Percentiles rank a stretch among this genome's conserved stretches.
phyloP scores from a whole-genome alignment of 2,329 filamentous ascomycete species.

The Penicillium capsulatum region DNA sequence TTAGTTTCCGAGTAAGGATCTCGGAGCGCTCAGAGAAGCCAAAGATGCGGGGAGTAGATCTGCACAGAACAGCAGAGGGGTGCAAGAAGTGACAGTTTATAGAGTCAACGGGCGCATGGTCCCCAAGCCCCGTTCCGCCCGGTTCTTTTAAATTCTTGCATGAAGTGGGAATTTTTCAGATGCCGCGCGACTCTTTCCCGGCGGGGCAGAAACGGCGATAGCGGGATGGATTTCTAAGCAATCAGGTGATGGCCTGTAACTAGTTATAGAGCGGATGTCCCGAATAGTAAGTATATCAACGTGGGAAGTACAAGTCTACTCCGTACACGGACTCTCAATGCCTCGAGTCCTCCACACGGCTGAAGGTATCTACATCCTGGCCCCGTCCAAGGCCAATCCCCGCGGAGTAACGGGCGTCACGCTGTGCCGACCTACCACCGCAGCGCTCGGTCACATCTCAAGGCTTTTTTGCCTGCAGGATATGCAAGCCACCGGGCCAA shows the following conservation, averaged over 20 bases:
- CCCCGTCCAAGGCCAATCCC: slow-evolving; percentile 2
- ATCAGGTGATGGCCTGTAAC: slow-evolving; percentile 20
- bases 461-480: background rate
- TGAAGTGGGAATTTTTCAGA: slow-evolving; percentile 19
- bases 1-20: background rate
- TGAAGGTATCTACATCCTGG: slow-evolving; percentile 1
- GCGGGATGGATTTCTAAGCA: slow-evolving; percentile 23
- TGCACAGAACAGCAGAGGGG: background rate
- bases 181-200: slow-evolving; percentile 8
- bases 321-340: too few relatives aligned
- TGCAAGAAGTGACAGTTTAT: background rate
- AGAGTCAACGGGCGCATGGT: slow-evolving; percentile 13
- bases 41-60: slow-evolving; percentile 1
- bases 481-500: background rate
- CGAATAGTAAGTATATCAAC: background rate
- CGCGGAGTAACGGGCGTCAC: slow-evolving; percentile 4
- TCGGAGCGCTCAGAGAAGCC: slow-evolving; percentile 2
- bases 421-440: background rate
- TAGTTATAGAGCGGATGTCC: too few relatives aligned
- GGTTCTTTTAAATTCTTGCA: slow-evolving; percentile 23
- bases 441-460: too few relatives aligned
- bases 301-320: too few relatives aligned
- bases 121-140: slow-evolving; percentile 11
- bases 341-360: background rate
- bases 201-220: slow-evolving; percentile 23